These are phyloP conservation scores for Mucor velutinosus DNA, from an alignment of 371 early-diverging fungal genomes.

Conservation along the genomic window DNA sequence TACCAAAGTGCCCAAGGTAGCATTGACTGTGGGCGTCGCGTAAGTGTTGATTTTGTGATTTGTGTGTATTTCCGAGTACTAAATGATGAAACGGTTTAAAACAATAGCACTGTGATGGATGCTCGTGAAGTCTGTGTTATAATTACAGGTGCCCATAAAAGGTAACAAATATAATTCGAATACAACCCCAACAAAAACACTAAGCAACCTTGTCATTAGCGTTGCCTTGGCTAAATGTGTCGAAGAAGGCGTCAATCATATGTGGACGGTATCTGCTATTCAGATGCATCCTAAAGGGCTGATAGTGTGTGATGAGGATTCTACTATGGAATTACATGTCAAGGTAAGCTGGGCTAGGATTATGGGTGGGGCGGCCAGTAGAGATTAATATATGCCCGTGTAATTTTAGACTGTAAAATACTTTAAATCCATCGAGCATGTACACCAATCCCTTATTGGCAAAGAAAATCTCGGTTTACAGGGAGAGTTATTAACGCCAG, in stretches of 20 bases:
- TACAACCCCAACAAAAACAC: conserved; percentile 65
- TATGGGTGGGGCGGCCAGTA: too few relatives aligned
- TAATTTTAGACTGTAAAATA: conserved; percentile 65
- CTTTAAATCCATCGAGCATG: conserved; percentile 74
- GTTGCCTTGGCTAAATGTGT: conserved; percentile 82
- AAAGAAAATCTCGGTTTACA: conserved; percentile 38
- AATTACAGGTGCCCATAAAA: conserved; percentile 78
- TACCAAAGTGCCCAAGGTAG: conserved; percentile 69
- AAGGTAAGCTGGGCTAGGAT: conserved; percentile 50
- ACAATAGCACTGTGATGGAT: conserved; percentile 70
- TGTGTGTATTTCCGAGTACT: not conserved
- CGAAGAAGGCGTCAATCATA: conserved; percentile 82
- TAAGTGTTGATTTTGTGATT: conserved; percentile 15
- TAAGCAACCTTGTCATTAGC: conserved; percentile 67
- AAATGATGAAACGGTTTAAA: not conserved
- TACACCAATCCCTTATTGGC: conserved; percentile 77
- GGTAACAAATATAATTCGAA: conserved; percentile 74
- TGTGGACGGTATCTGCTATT: conserved; percentile 88
- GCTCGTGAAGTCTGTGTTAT: conserved; percentile 81
- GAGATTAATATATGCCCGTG: conserved; percentile 66
- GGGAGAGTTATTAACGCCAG: conserved; percentile 44
- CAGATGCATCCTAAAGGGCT: conserved; percentile 83
- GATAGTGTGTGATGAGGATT: conserved; percentile 89
- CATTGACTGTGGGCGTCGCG: conserved; percentile 72
- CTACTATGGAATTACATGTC: conserved; percentile 76